Evolutionary conservation across 257 asterid genomes (phyloP).

Genomic region (Cruciata laevipes): DNA sequence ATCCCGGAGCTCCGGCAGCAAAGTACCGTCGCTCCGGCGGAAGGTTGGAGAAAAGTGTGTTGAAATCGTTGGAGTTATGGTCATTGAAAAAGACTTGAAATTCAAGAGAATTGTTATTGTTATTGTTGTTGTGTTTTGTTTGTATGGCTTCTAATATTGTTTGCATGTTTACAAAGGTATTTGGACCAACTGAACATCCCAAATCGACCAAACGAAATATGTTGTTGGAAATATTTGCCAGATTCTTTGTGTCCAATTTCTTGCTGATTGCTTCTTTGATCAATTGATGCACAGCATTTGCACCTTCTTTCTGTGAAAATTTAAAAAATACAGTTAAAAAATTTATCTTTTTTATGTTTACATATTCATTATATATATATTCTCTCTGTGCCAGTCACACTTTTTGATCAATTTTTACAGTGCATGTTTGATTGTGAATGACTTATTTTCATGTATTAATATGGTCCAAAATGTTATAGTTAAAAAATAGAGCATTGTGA

Average conservation of each 20-base stretch:
- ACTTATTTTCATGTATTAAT: no score
- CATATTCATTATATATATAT: no score
- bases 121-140: neutral
- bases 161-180: constrained; percentile 23
- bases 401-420: no score
- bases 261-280: neutral
- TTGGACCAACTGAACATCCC: constrained; percentile 32
- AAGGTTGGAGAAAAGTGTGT: constrained; percentile 30
- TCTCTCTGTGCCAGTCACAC: no score
- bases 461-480: no score
- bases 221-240: neutral
- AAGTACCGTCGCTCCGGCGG: constrained; percentile 14
- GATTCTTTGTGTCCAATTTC: neutral
- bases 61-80: constrained; percentile 31
- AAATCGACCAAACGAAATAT: constrained; percentile 19
- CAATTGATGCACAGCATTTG: neutral
- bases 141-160: constrained; percentile 15
- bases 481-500: no score
- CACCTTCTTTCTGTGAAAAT: neutral
- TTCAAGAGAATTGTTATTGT: constrained; percentile 4
- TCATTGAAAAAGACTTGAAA: constrained; percentile 33
- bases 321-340: no score
- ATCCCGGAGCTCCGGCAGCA: constrained; percentile 32
- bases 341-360: no score
- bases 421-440: no score